Evolutionary conservation across 139 green algal genomes (phyloP), one percentile per base, ranked within the genome.

Genomic region (Chara braunii): DNA sequence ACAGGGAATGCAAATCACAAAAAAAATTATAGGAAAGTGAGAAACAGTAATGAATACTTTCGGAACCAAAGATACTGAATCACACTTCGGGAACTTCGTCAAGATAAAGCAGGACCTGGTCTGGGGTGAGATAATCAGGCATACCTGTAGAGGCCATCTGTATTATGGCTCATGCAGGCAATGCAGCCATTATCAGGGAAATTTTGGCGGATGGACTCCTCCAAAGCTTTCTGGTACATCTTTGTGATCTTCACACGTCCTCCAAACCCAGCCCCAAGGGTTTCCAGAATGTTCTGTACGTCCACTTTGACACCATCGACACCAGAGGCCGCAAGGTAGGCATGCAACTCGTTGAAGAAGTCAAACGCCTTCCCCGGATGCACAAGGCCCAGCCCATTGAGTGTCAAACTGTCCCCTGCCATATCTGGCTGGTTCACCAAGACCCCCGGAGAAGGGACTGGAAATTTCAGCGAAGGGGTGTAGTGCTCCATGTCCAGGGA

Each of bases 131-230:
- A n/a, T n/a, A n/a, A n/a, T n/a, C n/a, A n/a, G n/a, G n/a, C n/a
- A 45, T 28, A 76, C 69, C 12, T 64, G 83, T 91, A 92, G 42
- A 98, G 76, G 82, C 95, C 95, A 52, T 97, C 92, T 1, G 86
- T 96, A 35, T 84, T 90, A 85, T 97, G 92, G 78, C 88, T 95
- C 92, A 98, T 98, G 90, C 92, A 98, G 78, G 96, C 94, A 77
- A 97, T 97, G 66, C 79, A 73, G 65, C 90, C 80, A 77, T 96
- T 96, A 55, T 75, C 77, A 1, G 78, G 74, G 67, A 98, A 98
- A 82, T 96, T 75, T 12, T 50, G 51, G 24, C 61, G 42, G 3
- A 95, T 80, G 36, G 74, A 88, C 37, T 66, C 54, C 81, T 98
- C 77, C 34, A 83, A 59, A 23, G 67, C 75, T 11, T 22, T 50